Percentiles rank a stretch among this genome's conserved stretches.
Evolutionary conservation across 371 early-diverging fungal species (phyloP).

Genomic region (Lichtheimia corymbifera): DNA sequence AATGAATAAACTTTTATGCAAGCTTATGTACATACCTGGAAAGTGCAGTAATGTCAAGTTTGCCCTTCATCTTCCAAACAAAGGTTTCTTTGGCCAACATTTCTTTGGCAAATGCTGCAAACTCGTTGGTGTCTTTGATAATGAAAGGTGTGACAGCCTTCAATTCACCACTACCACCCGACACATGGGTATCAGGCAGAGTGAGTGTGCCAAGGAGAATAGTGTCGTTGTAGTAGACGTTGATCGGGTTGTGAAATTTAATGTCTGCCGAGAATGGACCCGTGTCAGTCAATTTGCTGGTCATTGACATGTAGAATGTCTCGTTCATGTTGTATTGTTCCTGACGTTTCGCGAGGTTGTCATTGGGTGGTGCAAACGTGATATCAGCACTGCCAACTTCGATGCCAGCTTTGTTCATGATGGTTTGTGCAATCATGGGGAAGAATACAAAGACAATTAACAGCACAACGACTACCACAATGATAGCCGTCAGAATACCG

Average conservation of each 20-base stretch:
- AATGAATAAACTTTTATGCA: background rate
- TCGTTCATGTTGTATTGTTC: constrained; percentile 25
- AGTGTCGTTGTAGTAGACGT: constrained; percentile 43
- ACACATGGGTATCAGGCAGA: constrained; percentile 40
- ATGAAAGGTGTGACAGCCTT: constrained; percentile 32
- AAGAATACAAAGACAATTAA: constrained; percentile 51
- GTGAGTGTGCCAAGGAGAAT: constrained; percentile 38
- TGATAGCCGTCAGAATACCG: constrained; percentile 39
- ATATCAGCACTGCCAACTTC: constrained; percentile 49
- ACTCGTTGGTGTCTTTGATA: constrained; percentile 38
- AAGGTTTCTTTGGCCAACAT: constrained; percentile 50
- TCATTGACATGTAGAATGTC: constrained; percentile 46
- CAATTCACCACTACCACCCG: constrained; percentile 45
- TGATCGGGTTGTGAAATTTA: constrained; percentile 48
- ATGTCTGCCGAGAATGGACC: constrained; percentile 60
- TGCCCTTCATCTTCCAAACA: constrained; percentile 51
- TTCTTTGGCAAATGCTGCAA: constrained; percentile 44
- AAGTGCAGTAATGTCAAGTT: constrained; percentile 49
- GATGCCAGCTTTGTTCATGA: constrained; percentile 51
- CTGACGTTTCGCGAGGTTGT: constrained; percentile 18
- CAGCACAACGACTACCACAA: constrained; percentile 43
- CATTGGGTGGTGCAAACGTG: constrained; percentile 37
- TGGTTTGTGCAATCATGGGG: constrained; percentile 54
- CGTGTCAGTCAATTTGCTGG: constrained; percentile 48
- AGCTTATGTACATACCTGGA: constrained; percentile 35